phyloP scores from a whole-genome alignment of 2,329 filamentous ascomycete genomes.

The Conoideocrella luteorostrata region DNA sequence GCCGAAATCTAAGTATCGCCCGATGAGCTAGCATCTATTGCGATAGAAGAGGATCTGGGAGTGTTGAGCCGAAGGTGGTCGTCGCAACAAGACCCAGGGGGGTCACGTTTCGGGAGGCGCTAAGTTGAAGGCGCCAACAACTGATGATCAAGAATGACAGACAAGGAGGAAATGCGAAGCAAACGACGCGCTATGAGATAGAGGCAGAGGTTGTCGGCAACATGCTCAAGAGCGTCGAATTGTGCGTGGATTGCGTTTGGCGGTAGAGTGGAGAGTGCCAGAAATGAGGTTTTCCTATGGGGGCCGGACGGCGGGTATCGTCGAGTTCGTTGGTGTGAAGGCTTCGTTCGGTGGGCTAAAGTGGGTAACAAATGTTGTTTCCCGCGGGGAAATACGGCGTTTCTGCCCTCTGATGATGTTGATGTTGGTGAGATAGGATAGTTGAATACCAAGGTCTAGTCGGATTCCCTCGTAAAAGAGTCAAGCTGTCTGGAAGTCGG shows the following conservation, averaged over 20 bases:
- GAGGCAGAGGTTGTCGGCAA: neutral
- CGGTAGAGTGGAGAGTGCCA: slow-evolving; percentile 4
- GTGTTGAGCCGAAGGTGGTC: neutral
- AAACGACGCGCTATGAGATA: slow-evolving; percentile 1
- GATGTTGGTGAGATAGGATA: neutral
- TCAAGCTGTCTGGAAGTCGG: too few species aligned
- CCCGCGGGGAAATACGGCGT: neutral
- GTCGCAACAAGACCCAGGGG: neutral
- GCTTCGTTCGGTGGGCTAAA: too few species aligned
- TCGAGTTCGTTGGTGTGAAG: slow-evolving; percentile 2
- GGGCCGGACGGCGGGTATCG: slow-evolving; percentile 5
- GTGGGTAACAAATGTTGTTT: neutral
- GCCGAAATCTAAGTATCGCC: slow-evolving; percentile 11
- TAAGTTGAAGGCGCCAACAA: too few species aligned
- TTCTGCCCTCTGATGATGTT: neutral
- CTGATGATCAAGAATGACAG: too few species aligned
- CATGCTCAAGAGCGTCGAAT: slow-evolving; percentile 1
- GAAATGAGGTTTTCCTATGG: slow-evolving; percentile 1
- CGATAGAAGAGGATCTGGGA: neutral
- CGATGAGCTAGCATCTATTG: slow-evolving; percentile 15
- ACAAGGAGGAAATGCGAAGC: too few species aligned
- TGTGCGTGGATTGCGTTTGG: neutral
- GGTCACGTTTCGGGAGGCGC: neutral
- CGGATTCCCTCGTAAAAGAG: too few species aligned
- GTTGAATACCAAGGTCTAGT: too few species aligned